Conservation (phyloP, 2,329 filamentous ascomycete genomes). For the Trichoderma sp. region DNA sequence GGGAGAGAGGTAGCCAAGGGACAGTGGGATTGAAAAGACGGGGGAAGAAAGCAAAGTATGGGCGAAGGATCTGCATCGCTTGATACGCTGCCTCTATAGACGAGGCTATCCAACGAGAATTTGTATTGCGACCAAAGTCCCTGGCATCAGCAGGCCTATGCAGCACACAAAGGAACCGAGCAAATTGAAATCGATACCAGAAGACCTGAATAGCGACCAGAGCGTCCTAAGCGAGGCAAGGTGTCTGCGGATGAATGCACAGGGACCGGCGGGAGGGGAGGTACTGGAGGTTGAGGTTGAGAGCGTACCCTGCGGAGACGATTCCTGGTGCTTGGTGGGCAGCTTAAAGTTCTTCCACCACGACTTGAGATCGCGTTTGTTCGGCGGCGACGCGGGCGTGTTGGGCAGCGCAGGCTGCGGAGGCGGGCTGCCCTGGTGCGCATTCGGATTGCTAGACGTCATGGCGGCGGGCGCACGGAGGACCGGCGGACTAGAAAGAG, state of each 20-base stretch:
- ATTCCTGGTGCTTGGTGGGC: slow-evolving; percentile 57
- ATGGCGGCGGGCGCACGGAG: slow-evolving; percentile 28
- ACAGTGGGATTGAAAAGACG: neutral
- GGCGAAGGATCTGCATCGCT: slow-evolving; percentile 12
- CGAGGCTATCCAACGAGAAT: neutral
- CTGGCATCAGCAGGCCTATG: slow-evolving; percentile 4
- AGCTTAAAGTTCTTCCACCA: slow-evolving; percentile 98
- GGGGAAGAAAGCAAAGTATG: neutral
- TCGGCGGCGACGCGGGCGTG: slow-evolving; percentile 68
- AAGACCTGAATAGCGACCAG: slow-evolving; percentile 15
- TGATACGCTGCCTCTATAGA: slow-evolving; percentile 7
- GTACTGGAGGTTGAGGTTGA: neutral
- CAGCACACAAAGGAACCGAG: slow-evolving; percentile 5
- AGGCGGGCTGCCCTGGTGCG: slow-evolving; percentile 36
- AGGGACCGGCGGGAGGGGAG: neutral
- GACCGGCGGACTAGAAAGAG: neutral
- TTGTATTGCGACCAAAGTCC: slow-evolving; percentile 7
- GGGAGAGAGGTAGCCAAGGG: neutral
- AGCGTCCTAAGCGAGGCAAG: slow-evolving; percentile 7
- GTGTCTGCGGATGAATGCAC: slow-evolving; percentile 11
- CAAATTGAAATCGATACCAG: slow-evolving; percentile 20
- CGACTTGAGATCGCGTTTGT: slow-evolving; percentile 83
- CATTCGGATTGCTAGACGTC: slow-evolving; percentile 40
- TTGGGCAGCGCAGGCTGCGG: slow-evolving; percentile 31
- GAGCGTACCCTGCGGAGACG: slow-evolving; percentile 47